Evolutionary conservation across 192 early-diverging fungal species (phyloP), one percentile per base, ranked within the genome.

Genomic region (Entomortierella lignicola): DNA sequence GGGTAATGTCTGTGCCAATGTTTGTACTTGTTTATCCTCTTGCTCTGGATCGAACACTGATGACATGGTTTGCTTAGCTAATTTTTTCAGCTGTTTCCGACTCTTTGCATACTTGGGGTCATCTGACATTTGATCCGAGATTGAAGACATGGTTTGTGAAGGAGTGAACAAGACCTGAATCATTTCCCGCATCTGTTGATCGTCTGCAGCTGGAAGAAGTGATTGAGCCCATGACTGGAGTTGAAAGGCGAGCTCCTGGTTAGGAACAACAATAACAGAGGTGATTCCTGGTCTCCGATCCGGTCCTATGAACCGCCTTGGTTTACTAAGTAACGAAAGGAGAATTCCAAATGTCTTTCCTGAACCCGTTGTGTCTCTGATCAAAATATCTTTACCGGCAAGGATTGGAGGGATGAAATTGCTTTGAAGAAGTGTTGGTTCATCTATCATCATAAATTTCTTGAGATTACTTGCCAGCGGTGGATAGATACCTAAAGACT

Each of bases 281-380:
- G 81, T 85, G 58, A 71, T 84, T 3, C 68, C 71, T 20, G 69
- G 60, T 15, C 30, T 50, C 2, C 13, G 52, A 30, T 30, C 51
- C 12, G 6, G 53, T 23, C 23, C 54, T 10, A 50, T 10, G n/a
- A 42, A 57, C 23, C 37, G n/a, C 4, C 77, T 55, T 13, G 71
- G 63, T 48, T 83, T 81, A n/a, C 50, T 80, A 7, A 85, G 69
- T 15, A 88, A 59, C 1, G 86, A 47, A 4, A 88, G 53, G 11
- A 84, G 70, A 44, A 87, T 59, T 1, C 86, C 88, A 67, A 89
- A 87, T 21, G 86, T 83, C 61, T 89, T 89, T 18, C 88, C 88
- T 2, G 86, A 86, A 18, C 88, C 88, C 4, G 88, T 86, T 0
- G 74, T 60, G 55, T 89, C 88, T 20, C 85, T 74, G 25, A 89